Percentiles rank a stretch among this genome's conserved stretches.
Evolutionary conservation across 148 eudicot species (phyloP).

Genomic region (Rhododendron griersonianum): DNA sequence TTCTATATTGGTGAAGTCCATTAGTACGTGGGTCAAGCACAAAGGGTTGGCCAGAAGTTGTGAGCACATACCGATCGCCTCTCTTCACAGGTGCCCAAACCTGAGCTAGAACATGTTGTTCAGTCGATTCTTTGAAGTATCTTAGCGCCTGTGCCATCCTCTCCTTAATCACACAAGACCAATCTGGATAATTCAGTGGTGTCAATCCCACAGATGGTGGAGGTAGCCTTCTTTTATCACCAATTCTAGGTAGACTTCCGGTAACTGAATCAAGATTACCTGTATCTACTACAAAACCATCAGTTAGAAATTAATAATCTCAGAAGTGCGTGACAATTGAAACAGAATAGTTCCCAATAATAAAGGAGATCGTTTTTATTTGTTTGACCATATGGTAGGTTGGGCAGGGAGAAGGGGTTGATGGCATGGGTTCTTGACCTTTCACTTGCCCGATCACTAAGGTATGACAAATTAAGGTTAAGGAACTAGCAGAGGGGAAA

Average conservation of each 20-base stretch:
- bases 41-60: constrained; percentile 96
- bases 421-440: too few species aligned
- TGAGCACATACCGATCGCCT: constrained; percentile 64
- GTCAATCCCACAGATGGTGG: constrained; percentile 32
- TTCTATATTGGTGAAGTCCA: constrained; percentile 83
- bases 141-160: constrained; percentile 77
- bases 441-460: too few species aligned
- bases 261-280: constrained; percentile 38
- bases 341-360: background rate
- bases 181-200: constrained; percentile 40
- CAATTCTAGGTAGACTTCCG: constrained; percentile 21
- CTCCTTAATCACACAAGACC: constrained; percentile 61
- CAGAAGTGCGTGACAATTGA: background rate
- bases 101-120: constrained; percentile 70
- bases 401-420: too few species aligned
- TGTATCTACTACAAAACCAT: constrained; percentile 14
- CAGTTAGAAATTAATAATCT: background rate
- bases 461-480: background rate
- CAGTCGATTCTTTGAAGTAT: constrained; percentile 44
- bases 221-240: constrained; percentile 39
- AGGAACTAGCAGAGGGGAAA: background rate
- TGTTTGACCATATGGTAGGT: too few species aligned
- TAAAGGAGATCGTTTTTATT: too few species aligned
- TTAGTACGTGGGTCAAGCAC: constrained; percentile 61
- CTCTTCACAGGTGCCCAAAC: constrained; percentile 88